A percentile compares a stretch with the other conserved stretches of the same genome.
Conservation (phyloP, 2,329 filamentous ascomycete species). For the Colletotrichum euphorbiae region DNA sequence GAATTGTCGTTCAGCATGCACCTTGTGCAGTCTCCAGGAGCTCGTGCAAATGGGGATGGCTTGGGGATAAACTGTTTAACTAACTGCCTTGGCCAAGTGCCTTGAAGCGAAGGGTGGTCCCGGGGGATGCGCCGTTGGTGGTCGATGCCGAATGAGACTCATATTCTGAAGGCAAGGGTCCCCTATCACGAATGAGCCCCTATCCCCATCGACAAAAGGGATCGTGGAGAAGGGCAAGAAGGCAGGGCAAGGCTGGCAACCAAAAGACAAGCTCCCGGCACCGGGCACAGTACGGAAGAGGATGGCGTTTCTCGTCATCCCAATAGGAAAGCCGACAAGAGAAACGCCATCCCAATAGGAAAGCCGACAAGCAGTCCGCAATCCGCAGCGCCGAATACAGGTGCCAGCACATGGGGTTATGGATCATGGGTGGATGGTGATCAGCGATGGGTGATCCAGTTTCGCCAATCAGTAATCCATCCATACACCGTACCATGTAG, state of each 20-base stretch:
- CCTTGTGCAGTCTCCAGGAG: neutral
- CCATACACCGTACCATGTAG: no score
- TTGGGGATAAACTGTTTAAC: conserved; percentile 3
- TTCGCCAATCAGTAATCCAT: neutral
- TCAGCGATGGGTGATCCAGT: neutral
- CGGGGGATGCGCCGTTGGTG: conserved; percentile 1
- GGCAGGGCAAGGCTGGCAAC: conserved; percentile 12
- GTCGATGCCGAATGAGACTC: conserved; percentile 9
- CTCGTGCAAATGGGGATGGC: conserved; percentile 7
- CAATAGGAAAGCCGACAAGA: conserved; percentile 1
- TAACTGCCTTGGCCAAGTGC: neutral
- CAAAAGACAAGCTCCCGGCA: conserved; percentile 6
- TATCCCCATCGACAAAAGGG: conserved; percentile 19
- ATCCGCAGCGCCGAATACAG: conserved; percentile 7
- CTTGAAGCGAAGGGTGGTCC: neutral
- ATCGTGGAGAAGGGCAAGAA: neutral
- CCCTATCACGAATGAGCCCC: conserved; percentile 8
- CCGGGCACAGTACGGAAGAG: conserved; percentile 33
- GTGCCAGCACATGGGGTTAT: conserved; percentile 11
- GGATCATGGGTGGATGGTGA: conserved; percentile 11
- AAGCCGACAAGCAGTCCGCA: conserved; percentile 1
- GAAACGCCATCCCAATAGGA: conserved; percentile 18
- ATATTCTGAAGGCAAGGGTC: conserved; percentile 7
- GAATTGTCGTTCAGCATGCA: neutral
- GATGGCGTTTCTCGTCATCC: conserved; percentile 30